These are phyloP conservation scores for Zychaea mexicana DNA, from an alignment of 371 early-diverging fungal species.

Conservation along the genomic window DNA sequence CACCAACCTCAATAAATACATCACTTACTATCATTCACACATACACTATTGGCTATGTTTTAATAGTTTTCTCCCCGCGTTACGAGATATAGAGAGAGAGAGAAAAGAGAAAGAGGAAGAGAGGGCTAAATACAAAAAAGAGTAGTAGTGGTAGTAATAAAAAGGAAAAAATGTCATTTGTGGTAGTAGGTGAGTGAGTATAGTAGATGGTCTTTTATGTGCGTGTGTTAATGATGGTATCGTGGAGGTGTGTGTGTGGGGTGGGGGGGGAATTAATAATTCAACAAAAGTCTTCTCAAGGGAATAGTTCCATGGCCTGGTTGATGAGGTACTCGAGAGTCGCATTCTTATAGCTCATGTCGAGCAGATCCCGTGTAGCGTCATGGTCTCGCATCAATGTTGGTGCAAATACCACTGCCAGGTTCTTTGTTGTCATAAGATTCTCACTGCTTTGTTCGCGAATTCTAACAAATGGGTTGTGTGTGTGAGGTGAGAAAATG, in stretches of 20 bases:
- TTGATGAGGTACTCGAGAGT: constrained; percentile 65
- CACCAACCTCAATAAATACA: no score
- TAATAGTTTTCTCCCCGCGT: no score
- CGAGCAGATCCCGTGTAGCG: constrained; percentile 69
- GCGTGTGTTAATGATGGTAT: no score
- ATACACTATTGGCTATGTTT: no score
- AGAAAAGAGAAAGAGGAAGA: no score
- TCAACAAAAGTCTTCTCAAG: no score
- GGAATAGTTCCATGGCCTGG: constrained; percentile 31
- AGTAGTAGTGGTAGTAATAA: no score
- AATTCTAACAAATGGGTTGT: constrained; percentile 41
- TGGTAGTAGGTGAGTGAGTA: no score
- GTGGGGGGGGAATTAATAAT: background rate
- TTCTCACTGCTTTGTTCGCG: constrained; percentile 60
- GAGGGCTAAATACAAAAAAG: constrained; percentile 7
- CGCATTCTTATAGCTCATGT: constrained; percentile 79
- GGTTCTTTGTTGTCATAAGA: constrained; percentile 85
- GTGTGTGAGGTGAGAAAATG: background rate
- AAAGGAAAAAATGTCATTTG: no score
- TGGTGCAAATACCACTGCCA: constrained; percentile 94
- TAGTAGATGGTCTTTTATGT: no score
- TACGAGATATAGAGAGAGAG: no score
- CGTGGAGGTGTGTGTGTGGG: background rate
- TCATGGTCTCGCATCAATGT: constrained; percentile 78
- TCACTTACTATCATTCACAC: no score